Evolutionary conservation across 108 stramenopile species (phyloP), one percentile per base, ranked within the genome.

Genomic region (Nitzschia sp.): DNA sequence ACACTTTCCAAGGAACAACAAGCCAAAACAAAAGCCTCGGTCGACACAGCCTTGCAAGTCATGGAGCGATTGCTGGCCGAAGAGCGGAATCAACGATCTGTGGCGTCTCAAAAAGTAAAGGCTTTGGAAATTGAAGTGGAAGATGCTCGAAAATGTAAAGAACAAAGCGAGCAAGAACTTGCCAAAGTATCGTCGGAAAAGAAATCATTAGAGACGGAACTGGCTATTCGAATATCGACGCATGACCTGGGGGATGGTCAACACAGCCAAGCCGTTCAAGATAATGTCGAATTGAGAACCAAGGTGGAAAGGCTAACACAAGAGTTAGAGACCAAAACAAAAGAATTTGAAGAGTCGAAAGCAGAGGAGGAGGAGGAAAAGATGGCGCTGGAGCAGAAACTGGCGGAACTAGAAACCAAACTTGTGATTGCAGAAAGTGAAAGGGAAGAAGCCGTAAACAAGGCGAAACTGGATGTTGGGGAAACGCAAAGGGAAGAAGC

Each of bases 1-100:
- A 56, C 51, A 21, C 66, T 38, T 38, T 18, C 48, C 0, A 29
- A 54, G 49, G 36, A 38, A 26, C 66, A 48, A 27, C 25, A 48
- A 17, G 28, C 45, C 27, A 38, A 48, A 36, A 46, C 66, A 2
- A 53, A 49, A 30, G 64, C 64, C 1, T 65, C 64, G 5, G 54
- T 67, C 6, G 66, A 67, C 32, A 67, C 47, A 9, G 66, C 66
- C 32, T 29, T 67, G 54, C 66, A 67, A 55, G 66, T 67, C 13
- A 55, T 67, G 54, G 66, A 67, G 27, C 47, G 48, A 3, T 27
- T 67, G 26, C 24, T 67, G 23, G 54, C 66, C 6, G 61, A 62
- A 5, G 61, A 62, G 26, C 61, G 61, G 13, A 62, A 45, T 42
- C 61, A 26, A 42, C 61, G 33, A 23, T 36, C 61, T 9, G 46